A percentile compares a stretch with the other conserved stretches of the same genome.
phyloP scores from a whole-genome alignment of 2,329 filamentous ascomycete species.

The Fusarium sp. region DNA sequence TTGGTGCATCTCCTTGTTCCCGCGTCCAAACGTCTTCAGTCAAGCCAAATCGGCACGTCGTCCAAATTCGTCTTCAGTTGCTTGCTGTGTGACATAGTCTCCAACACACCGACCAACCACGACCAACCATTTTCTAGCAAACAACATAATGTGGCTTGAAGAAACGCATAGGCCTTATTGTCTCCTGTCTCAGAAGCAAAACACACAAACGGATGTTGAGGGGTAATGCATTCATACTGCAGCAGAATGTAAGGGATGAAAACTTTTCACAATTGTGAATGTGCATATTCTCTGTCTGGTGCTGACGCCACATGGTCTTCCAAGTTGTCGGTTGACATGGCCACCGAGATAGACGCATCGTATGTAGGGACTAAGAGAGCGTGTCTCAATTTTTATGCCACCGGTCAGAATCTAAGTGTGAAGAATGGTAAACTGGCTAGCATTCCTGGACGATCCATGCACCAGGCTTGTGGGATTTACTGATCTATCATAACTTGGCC shows the following conservation, averaged over 20 bases:
- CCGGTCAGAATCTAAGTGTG: not conserved
- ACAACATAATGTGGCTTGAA: constrained; percentile 1
- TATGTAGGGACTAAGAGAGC: not conserved
- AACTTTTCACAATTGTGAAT: not conserved
- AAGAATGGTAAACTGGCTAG: not conserved
- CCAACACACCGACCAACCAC: not conserved
- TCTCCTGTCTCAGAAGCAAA: not conserved
- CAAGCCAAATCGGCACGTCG: not conserved
- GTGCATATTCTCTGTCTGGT: not conserved
- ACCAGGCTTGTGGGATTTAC: not conserved
- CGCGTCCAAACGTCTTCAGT: not conserved
- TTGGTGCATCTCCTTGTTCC: not conserved
- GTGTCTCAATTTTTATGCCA: not conserved
- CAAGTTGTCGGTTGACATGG: not conserved
- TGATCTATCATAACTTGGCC: not conserved
- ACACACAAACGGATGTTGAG: not conserved
- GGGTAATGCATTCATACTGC: not conserved
- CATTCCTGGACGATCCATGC: not conserved
- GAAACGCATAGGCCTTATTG: not conserved
- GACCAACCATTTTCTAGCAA: not conserved
- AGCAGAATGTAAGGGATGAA: not conserved
- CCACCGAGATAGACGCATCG: not conserved
- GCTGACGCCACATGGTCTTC: not conserved
- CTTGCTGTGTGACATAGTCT: not conserved
- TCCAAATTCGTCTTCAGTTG: not conserved